Conservation (phyloP, 345 rosid genomes). For the Trapa bicornis region DNA sequence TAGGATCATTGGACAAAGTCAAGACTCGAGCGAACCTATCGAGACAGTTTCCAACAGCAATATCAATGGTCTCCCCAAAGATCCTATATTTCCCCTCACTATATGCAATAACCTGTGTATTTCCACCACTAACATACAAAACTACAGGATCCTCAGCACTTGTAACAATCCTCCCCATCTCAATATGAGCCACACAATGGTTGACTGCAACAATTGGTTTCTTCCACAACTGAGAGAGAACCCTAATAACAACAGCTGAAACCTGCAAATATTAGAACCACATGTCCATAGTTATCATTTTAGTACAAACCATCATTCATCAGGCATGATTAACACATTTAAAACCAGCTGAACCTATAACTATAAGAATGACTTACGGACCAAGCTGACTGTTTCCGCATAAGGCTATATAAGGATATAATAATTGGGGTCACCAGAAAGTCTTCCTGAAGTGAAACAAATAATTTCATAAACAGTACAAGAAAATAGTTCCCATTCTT, state of each 20-base stretch:
- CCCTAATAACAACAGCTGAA: constrained; percentile 58
- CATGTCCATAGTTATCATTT: no score
- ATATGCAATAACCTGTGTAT: constrained; percentile 94
- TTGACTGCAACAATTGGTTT: constrained; percentile 79
- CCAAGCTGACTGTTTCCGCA: no score
- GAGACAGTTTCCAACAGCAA: constrained; percentile 96
- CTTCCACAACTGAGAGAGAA: constrained; percentile 84
- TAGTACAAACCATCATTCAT: no score
- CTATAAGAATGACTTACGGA: no score
- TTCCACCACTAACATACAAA: constrained; percentile 94
- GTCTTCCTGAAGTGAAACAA: no score
- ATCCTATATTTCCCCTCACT: constrained; percentile 90
- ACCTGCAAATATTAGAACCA: constrained; percentile 30
- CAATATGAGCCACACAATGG: constrained; percentile 97
- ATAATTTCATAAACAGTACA: no score
- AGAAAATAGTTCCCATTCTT: no score
- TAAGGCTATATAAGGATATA: no score
- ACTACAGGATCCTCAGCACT: constrained; percentile 92
- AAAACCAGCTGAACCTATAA: no score
- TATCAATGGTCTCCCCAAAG: constrained; percentile 95
- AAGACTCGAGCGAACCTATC: constrained; percentile 89
- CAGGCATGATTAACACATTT: no score
- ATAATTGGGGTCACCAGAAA: no score
- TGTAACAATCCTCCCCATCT: constrained; percentile 94
- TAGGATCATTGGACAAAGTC: constrained; percentile 91